Conservation (phyloP, 179 eudicot species). For the Beta macrorhiza region DNA sequence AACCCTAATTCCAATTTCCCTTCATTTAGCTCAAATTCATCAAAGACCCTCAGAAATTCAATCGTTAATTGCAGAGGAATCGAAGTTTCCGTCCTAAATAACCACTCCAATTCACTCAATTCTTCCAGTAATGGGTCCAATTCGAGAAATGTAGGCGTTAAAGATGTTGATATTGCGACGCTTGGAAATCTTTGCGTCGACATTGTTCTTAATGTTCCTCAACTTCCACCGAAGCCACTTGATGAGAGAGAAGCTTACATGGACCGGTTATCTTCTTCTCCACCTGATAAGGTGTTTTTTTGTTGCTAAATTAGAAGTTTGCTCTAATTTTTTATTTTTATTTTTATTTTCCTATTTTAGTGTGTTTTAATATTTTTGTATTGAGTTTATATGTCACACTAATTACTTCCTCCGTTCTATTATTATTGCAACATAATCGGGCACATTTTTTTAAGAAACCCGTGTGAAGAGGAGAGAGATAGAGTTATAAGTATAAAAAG, state of each 20-base stretch:
- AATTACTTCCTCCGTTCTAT: too few species aligned
- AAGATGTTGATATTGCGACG: constrained; percentile 71
- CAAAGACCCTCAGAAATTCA: constrained; percentile 26
- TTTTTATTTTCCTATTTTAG: not conserved
- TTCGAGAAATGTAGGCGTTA: constrained; percentile 34
- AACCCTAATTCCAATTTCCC: constrained; percentile 25
- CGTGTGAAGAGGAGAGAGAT: too few species aligned
- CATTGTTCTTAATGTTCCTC: constrained; percentile 77
- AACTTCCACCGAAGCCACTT: constrained; percentile 59
- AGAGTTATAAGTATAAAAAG: too few species aligned
- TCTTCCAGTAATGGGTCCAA: constrained; percentile 28
- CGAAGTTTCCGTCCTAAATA: constrained; percentile 41
- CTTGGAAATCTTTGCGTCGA: constrained; percentile 90
- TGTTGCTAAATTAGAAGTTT: not conserved
- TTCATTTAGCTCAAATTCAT: constrained; percentile 15
- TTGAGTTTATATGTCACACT: not conserved
- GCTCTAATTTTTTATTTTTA: not conserved
- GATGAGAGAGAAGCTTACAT: constrained; percentile 61
- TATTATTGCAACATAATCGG: too few species aligned
- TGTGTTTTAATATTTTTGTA: not conserved
- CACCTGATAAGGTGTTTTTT: constrained; percentile 62
- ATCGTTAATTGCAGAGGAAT: constrained; percentile 45
- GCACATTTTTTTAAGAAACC: too few species aligned
- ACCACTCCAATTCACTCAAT: constrained; percentile 30
- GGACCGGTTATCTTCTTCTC: constrained; percentile 63